Percentiles rank a stretch among this genome's conserved stretches.
Conservation (phyloP, 176 grass and related monocot genomes). For the Otatea glauca region DNA sequence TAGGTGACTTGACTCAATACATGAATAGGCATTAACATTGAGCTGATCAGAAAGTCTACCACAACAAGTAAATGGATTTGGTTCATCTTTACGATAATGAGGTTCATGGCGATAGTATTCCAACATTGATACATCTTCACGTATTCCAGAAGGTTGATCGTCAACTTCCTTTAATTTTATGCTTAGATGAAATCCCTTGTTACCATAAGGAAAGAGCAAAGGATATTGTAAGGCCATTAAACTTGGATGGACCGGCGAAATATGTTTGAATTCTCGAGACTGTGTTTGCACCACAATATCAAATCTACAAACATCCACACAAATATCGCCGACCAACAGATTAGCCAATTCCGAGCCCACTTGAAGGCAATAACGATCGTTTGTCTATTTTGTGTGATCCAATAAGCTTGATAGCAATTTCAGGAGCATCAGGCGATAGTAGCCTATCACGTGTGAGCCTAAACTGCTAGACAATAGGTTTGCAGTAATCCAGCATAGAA, state of each 20-base stretch:
- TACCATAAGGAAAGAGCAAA: neutral
- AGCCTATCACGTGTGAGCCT: neutral
- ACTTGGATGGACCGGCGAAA: neutral
- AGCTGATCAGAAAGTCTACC: too few species aligned
- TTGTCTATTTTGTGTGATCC: neutral
- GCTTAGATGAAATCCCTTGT: neutral
- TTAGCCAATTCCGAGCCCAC: fast-evolving
- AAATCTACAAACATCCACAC: fast-evolving
- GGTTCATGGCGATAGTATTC: too few species aligned
- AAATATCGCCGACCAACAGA: neutral
- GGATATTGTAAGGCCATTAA: neutral
- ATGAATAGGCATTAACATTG: too few species aligned
- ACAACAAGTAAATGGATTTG: too few species aligned
- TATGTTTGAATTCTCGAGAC: too few species aligned
- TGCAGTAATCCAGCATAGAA: neutral
- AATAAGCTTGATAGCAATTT: neutral
- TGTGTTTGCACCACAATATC: neutral
- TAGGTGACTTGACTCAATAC: too few species aligned
- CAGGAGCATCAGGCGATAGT: fast-evolving
- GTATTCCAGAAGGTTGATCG: too few species aligned
- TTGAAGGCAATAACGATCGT: neutral
- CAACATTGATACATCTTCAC: too few species aligned
- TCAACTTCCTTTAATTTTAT: too few species aligned
- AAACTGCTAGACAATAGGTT: neutral
- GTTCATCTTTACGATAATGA: too few species aligned